Evolutionary conservation across 352 stramenopile genomes (phyloP).

Genomic region (Lagenidium sp.): DNA sequence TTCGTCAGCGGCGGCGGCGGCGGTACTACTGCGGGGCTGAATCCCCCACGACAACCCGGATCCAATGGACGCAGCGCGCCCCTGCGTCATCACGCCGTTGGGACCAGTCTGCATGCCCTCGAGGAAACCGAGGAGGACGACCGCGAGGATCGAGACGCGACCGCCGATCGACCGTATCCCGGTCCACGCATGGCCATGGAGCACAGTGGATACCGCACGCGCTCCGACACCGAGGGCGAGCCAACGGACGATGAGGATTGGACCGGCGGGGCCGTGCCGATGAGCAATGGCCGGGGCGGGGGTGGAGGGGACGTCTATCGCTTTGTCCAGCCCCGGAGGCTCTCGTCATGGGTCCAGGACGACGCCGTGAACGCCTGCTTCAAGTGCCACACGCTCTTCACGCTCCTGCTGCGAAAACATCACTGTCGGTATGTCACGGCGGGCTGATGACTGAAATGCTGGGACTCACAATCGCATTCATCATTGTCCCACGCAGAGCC

Average conservation of each 20-base stretch:
- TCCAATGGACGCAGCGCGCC: no score
- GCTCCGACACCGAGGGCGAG: constrained; percentile 12
- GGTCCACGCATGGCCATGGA: not conserved
- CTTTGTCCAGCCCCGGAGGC: constrained; percentile 67
- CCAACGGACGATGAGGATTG: constrained; percentile 56
- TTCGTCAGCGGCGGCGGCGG: not conserved
- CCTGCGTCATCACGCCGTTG: constrained; percentile 9
- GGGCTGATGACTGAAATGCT: not conserved
- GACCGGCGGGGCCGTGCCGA: constrained; percentile 16
- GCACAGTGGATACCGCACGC: constrained; percentile 2
- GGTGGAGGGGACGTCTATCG: constrained; percentile 65
- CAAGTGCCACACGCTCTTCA: constrained; percentile 78
- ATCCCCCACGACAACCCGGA: no score
- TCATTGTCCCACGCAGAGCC: constrained; percentile 17
- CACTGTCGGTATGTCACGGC: constrained; percentile 68
- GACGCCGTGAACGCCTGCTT: constrained; percentile 82
- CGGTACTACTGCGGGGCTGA: not conserved
- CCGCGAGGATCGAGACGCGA: not conserved
- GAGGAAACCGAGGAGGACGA: constrained; percentile 1
- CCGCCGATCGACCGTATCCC: not conserved
- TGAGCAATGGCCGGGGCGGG: constrained; percentile 33
- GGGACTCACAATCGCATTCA: not conserved
- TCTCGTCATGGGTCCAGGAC: constrained; percentile 82
- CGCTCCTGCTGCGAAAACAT: constrained; percentile 72
- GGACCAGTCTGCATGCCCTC: constrained; percentile 9